Evolutionary conservation across 1,284 basidiomycete genomes (phyloP), one percentile per base, ranked within the genome.

Genomic region (Vanrija sp.): DNA sequence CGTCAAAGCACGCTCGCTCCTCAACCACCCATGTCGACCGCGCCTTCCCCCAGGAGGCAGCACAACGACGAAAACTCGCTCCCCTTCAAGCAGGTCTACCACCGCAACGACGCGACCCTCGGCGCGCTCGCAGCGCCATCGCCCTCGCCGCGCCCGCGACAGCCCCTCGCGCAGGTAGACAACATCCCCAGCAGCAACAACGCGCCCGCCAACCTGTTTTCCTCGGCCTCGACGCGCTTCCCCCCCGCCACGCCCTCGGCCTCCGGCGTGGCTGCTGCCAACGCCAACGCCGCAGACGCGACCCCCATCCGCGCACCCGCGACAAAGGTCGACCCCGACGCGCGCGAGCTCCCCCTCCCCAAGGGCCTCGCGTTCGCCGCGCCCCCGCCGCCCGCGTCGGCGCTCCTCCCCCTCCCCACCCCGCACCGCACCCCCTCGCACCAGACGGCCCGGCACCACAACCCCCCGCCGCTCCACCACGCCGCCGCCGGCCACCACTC

Each of bases 31-130:
- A 60, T 60, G 53, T 60, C 58, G 38, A 38, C 52, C 16, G 51
- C 55, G 43, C 49, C 52, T 40, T 56, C 55, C 6, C 49, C 58
- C 7, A 55, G 54, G 48, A 48, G 57, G 19, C 56, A 50, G 19
- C 56, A 50, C 46, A 62, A 58, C 57, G 60, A 62, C 60, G 60
- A 62, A 55, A 62, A 62, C 60, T 43, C 43, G 18, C 51, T 49
- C 29, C 60, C 55, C 40, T 51, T 34, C 34, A 34, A 40, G 38
- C 34, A 51, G 38, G 38, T 44, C 49, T 21, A 28, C 43, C 46
- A 45, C 46, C 51, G 49, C 16, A 43, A 43, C n/a, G 46, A 54
- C 34, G 40, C 39, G 34, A 34, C 34, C 25, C 53, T 49, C 46
- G 34, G 26, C 6, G 29, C 47, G n/a, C 34, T 39, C 19, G 19